phyloP scores from a whole-genome alignment of 495 filamentous ascomycete genomes.

The Hypoxylon subgilvum region DNA sequence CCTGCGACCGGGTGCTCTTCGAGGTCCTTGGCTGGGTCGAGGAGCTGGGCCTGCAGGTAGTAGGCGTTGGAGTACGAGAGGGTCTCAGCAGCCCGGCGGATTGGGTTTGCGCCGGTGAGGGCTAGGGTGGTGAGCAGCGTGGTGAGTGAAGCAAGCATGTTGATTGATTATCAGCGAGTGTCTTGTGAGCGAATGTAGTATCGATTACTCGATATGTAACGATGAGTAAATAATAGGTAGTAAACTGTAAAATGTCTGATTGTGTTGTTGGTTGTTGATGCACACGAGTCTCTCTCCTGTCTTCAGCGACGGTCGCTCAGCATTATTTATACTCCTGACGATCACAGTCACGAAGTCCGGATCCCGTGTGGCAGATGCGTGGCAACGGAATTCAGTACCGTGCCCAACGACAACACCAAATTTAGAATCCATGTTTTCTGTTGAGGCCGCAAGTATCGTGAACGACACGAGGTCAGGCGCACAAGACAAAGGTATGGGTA shows the following conservation, averaged over 20 bases:
- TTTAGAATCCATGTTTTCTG: neutral
- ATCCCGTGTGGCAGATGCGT: neutral
- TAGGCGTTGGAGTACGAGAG: slow-evolving; percentile 22
- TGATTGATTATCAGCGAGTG: slow-evolving; percentile 5
- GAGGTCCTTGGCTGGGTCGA: slow-evolving; percentile 36
- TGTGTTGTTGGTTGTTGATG: slow-evolving; percentile 2
- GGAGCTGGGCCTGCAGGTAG: slow-evolving; percentile 27
- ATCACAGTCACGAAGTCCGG: neutral
- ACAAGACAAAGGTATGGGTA: slow-evolving; percentile 18
- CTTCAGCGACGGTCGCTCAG: neutral
- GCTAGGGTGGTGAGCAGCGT: slow-evolving; percentile 13
- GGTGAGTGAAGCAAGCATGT: slow-evolving; percentile 21
- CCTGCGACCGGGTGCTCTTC: slow-evolving; percentile 34
- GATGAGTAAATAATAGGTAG: slow-evolving; percentile 1
- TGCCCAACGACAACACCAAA: neutral
- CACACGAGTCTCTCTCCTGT: slow-evolving; percentile 1
- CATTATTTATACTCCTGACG: slow-evolving; percentile 8
- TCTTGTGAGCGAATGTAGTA: too few relatives aligned
- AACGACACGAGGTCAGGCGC: slow-evolving; percentile 7
- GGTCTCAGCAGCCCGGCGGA: neutral
- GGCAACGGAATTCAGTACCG: neutral
- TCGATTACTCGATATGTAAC: neutral
- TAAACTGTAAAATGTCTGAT: neutral
- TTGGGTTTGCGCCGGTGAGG: slow-evolving; percentile 13
- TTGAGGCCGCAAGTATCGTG: slow-evolving; percentile 1